phyloP scores from a whole-genome alignment of 1,139 yeast species.

The Debaryomycetaceae sp. region DNA sequence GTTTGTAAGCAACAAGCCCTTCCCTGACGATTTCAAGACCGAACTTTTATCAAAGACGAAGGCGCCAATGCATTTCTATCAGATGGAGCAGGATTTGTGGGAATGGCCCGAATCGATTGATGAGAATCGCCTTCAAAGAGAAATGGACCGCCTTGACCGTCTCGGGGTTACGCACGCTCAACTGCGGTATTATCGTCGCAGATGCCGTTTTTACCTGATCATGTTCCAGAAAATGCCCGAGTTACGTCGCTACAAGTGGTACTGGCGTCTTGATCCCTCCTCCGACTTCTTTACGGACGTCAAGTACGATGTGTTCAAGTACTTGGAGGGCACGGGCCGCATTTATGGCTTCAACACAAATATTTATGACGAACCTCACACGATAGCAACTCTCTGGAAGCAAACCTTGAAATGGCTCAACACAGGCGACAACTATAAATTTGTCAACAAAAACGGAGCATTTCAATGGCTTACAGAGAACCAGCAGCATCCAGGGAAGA shows the following conservation, averaged over 20 bases:
- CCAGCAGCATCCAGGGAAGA: conserved; percentile 48
- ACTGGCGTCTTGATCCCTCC: conserved; percentile 77
- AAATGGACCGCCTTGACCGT: conserved; percentile 26
- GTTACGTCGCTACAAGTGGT: conserved; percentile 42
- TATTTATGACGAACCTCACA: conserved; percentile 57
- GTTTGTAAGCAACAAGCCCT: conserved; percentile 62
- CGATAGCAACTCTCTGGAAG: conserved; percentile 59
- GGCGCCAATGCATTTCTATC: conserved; percentile 49
- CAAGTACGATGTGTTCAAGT: conserved; percentile 68
- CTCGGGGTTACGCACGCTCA: conserved; percentile 55
- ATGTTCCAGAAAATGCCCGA: conserved; percentile 54
- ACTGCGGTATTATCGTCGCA: conserved; percentile 57
- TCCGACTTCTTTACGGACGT: conserved; percentile 58
- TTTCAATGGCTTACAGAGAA: conserved; percentile 65
- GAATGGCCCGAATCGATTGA: conserved; percentile 52
- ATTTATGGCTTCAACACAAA: conserved; percentile 62
- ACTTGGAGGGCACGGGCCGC: conserved; percentile 53
- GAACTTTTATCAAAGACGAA: conserved; percentile 28
- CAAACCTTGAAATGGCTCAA: conserved; percentile 50
- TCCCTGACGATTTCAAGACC: conserved; percentile 44
- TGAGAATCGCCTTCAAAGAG: conserved; percentile 22
- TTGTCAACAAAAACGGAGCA: conserved; percentile 49
- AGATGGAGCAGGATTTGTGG: conserved; percentile 50
- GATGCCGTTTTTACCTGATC: conserved; percentile 68
- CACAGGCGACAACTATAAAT: conserved; percentile 47